Base-by-base conservation (phyloP, 495 filamentous ascomycete species). In the Penicillium subrubescens region DNA sequence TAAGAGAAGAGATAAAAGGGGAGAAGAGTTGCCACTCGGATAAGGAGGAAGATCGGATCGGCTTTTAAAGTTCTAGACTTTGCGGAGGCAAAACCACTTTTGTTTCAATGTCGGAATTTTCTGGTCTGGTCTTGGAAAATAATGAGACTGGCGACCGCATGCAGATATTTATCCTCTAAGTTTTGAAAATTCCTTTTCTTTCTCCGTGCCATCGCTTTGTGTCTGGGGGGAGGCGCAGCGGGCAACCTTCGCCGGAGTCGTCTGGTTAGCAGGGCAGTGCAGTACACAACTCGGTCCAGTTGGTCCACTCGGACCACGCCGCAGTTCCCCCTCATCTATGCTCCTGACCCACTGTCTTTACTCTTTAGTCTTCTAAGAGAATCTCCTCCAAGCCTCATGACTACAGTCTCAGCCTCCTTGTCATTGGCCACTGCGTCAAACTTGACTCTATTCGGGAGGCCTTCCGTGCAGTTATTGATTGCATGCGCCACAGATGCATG, bases 1-100 rank as follows among this genome's bases (percentile, higher is more conserved):
- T 62, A 64, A 63, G 51, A 39, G 29, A 51, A 64, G 33, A 59
- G 62, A 68, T 61, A 62, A 65, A 64, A 48, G 58, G 58, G 61
- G 54, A 51, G 43, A n/a, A 43, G 33, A 37, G 58, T 69, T 62
- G 67, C 67, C 62, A 69, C 67, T 64, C 57, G 56, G 60, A 60
- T 62, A 69, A 62, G 63, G 59, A 54, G 46, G 21, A 37, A 7
- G 31, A 33, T 33, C 31, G 31, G 31, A 33, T 33, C 31, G 31
- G 31, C 31, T 8, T 33, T 57, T 31, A 57, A 29, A 48, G 62
- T 67, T 67, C 61, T 64, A 57, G 61, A 59, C 34, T 23, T 57
- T 39, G 27, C 25, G 29, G 59, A 35, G 58, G 52, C 65, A 60
- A 56, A 17, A 61, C 53, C 14, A 34, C 39, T 57, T 57, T 19